A percentile compares a stretch with the other conserved stretches of the same genome.
Evolutionary conservation across 257 asterid genomes (phyloP).

Genomic region (Solanum acaule): DNA sequence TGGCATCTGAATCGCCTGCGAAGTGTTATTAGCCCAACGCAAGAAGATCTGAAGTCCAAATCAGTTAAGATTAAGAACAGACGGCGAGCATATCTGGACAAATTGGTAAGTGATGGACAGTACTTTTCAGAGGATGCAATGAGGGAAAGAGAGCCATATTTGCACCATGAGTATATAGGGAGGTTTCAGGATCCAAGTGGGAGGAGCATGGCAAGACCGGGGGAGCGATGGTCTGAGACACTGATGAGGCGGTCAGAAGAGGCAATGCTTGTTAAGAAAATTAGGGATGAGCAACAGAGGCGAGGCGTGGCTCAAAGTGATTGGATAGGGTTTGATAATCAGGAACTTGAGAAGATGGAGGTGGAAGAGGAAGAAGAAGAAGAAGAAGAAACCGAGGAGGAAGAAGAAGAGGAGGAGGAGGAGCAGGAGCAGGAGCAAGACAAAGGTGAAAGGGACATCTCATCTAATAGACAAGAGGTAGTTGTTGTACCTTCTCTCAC

Average conservation of each 20-base stretch:
- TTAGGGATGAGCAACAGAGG: slow-evolving; percentile 79
- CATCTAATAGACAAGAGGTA: slow-evolving; percentile 35
- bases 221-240: slow-evolving; percentile 96
- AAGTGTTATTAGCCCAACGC: slow-evolving; percentile 58
- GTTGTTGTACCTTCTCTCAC: neutral
- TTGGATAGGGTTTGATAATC: slow-evolving; percentile 70
- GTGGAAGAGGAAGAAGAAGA: slow-evolving; percentile 19
- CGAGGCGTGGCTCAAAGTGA: slow-evolving; percentile 77
- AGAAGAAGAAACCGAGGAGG: slow-evolving; percentile 8
- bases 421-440: neutral
- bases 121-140: slow-evolving; percentile 94
- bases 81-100: slow-evolving; percentile 82
- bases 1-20: slow-evolving; percentile 79
- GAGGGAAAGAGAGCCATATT: slow-evolving; percentile 95
- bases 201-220: slow-evolving; percentile 93
- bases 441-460: neutral
- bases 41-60: slow-evolving; percentile 56
- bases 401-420: slow-evolving; percentile 4
- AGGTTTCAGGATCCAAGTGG: slow-evolving; percentile 86
- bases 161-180: slow-evolving; percentile 90
- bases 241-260: slow-evolving; percentile 81
- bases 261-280: slow-evolving; percentile 68
- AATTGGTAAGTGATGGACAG: slow-evolving; percentile 44
- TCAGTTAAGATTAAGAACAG: slow-evolving; percentile 69
- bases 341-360: slow-evolving; percentile 24